Evolutionary conservation across 257 asterid species (phyloP).

Genomic region (Prunella vulgaris): DNA sequence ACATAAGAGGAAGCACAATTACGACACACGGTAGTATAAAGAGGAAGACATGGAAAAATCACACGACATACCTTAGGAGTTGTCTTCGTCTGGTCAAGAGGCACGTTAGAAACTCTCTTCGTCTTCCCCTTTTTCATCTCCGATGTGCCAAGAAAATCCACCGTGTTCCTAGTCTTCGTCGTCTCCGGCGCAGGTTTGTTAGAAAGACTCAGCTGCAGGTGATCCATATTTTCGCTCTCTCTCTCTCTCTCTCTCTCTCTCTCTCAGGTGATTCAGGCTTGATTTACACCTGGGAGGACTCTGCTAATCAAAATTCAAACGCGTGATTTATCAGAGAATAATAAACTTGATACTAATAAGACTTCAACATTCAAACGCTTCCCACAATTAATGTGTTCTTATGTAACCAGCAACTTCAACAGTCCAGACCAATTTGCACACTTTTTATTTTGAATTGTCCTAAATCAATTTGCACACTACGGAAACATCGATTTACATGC

Average conservation of each 20-base stretch:
- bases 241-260: background rate
- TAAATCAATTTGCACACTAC: too few relatives aligned
- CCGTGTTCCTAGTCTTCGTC: background rate
- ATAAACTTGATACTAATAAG: too few relatives aligned
- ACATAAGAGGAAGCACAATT: background rate
- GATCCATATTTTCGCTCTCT: background rate
- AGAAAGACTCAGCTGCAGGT: background rate
- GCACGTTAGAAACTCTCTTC: background rate
- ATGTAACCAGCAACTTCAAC: too few relatives aligned
- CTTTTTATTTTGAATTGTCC: too few relatives aligned
- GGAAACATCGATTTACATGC: too few relatives aligned
- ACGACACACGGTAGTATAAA: background rate
- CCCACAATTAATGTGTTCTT: too few relatives aligned
- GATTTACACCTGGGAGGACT: background rate
- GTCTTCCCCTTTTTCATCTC: background rate
- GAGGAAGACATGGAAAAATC: background rate
- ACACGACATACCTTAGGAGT: background rate
- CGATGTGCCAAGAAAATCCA: background rate
- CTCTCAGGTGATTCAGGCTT: background rate
- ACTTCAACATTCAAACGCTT: too few relatives aligned
- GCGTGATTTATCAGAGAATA: too few relatives aligned
- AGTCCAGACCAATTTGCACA: too few relatives aligned
- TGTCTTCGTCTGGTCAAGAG: background rate
- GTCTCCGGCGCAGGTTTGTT: background rate
- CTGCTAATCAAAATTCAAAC: too few relatives aligned